Evolutionary conservation across 1,139 yeast genomes (phyloP).

Genomic region (Diutina sp.): DNA sequence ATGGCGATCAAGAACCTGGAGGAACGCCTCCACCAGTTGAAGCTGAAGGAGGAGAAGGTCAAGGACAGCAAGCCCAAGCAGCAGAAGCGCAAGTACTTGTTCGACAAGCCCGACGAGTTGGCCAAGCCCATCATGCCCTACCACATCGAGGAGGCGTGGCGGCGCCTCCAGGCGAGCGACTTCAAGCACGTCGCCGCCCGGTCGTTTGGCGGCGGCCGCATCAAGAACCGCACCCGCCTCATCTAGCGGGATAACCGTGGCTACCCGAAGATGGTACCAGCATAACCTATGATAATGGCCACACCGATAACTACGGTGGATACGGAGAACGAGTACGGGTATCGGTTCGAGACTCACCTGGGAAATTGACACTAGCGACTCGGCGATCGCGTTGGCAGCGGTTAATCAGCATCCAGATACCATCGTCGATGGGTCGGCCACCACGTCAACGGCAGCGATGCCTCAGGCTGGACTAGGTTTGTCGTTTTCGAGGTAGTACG

Average conservation of each 20-base stretch:
- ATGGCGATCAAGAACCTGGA: conserved; percentile 65
- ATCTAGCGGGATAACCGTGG: conserved; percentile 12
- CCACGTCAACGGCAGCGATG: no score
- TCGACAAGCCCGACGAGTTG: conserved; percentile 85
- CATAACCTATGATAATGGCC: no score
- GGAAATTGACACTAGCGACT: no score
- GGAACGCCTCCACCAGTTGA: conserved; percentile 29
- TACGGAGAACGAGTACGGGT: no score
- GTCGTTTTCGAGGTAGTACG: no score
- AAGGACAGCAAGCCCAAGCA: conserved; percentile 4
- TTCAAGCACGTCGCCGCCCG: conserved; percentile 55
- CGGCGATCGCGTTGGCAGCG: no score
- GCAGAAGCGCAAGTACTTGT: conserved; percentile 44
- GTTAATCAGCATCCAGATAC: no score
- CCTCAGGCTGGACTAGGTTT: no score
- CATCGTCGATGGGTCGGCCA: no score
- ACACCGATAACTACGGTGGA: no score
- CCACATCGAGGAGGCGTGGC: conserved; percentile 89
- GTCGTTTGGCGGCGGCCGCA: conserved; percentile 65
- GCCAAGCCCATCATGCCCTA: conserved; percentile 72
- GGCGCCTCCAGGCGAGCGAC: conserved; percentile 56
- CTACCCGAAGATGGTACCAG: no score
- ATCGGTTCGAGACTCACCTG: no score
- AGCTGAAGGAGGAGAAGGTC: conserved; percentile 14
- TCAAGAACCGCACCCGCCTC: conserved; percentile 28